Base-by-base conservation (phyloP, 2,329 filamentous ascomycete species). In the Exophiala mesophila region DNA sequence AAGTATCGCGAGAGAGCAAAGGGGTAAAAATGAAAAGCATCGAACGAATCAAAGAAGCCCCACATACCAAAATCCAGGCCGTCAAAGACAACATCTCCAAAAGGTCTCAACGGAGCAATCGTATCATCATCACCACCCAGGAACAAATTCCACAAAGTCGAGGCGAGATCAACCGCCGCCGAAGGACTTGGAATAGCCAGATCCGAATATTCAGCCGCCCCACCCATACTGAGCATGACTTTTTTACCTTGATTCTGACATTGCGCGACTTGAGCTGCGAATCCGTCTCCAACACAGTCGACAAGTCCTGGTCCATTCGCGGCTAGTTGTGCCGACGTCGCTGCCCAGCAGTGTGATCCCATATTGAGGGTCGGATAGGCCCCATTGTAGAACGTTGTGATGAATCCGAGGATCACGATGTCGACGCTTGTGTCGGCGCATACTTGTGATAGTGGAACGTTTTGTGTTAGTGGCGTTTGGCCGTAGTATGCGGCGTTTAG, bases 61-160 rank as follows among this genome's bases (percentile, higher is more conserved):
- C 19, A 30, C 48, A 35, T 68, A 54, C 76, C 72, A 37, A 76
- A 65, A 55, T 77, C 73, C 42, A 75, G 75, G 3, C 73, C 73
- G 56, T 77, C 72, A 7, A 76, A 58, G 2, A 60, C 54, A 24
- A 60, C 62, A 44, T 66, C 55, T 0, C 67, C 67, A 47, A 74
- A 74, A 2, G 73, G 72, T 45, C 72, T 67, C 46, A 70, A 67
- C 37, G 62, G 59, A n/a, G 52, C 56, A 18, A 49, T 50, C 19
- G 36, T 44, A 16, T 52, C 41, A 60, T 64, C 67, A 2, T 56
- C 55, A 3, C 56, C 48, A 3, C 71, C 70, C 19, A 73, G 72
- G 47, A 75, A 77, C 2, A 71, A 64, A 44, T 63, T 62, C 64
- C 72, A 73, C 18, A 77, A 57, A 40, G 68, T 73, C 39, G 73